Base-by-base conservation (phyloP, 2,329 filamentous ascomycete genomes). In the Akanthomyces lecanii region DNA sequence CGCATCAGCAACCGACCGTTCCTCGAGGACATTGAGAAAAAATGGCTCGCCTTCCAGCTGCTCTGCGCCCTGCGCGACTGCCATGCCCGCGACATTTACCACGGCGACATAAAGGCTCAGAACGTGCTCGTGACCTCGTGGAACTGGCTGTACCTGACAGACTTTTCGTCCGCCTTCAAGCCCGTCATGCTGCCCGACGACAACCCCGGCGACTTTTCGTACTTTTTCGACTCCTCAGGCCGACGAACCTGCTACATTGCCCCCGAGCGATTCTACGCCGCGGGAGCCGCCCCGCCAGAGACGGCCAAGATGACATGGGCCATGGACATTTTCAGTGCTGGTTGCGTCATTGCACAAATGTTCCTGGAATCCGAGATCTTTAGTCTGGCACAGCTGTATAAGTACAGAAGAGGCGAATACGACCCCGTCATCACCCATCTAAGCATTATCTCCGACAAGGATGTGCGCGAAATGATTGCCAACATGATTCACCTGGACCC, bases 121-220 rank as follows among this genome's bases (percentile, higher is more conserved):
- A 99, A 99, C 71, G 87, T 96, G 42, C 81, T 99, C 54, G 94
- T 99, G 57, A 99, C 95, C 0, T 98, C 95, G 7, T 99, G 95
- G 95, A 97, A 98, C 78, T 99, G 96, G 95, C 83, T 99, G 2
- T 99, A 98, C 73, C 83, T 99, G 44, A 89, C 93, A n/a, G 95
- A 99, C 75, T 99, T 98, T 74, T 97, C 94, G 4, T 92, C 94
- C 0, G 89, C 91, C 0, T 98, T 96, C 79, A 99, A 99, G 72
- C 95, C 93, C 12, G 91, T 93, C 5, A 91, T 92, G 74, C 81
- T 99, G 3, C 95, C 95, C 3, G 94, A 97, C 74, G 93, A 99
- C 71, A 98, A 99, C 71, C 95, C 95, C 1, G 93, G 92, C 18
- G 92, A 98, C 70, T 99, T 98, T 71, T 97, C 93, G 0, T 98